Conservation (phyloP, 768 basidiomycete species). For the Tylopilus sp. region DNA sequence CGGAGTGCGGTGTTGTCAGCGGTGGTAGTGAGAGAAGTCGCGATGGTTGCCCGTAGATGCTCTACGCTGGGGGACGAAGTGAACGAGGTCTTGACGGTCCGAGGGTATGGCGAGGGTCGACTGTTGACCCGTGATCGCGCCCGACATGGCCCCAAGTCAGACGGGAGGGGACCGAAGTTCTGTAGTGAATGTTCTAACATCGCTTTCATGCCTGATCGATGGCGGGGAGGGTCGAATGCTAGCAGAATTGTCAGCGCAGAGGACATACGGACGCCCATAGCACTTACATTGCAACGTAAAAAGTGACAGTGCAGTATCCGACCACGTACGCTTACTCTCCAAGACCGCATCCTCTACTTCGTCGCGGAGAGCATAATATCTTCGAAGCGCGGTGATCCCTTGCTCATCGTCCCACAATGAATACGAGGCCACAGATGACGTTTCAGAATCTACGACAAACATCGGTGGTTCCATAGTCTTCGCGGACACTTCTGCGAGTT, state of each 20-base stretch:
- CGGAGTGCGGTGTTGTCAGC: slow-evolving; percentile 12
- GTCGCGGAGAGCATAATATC: slow-evolving; percentile 64
- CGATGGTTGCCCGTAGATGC: slow-evolving; percentile 28
- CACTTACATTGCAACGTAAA: slow-evolving; percentile 69
- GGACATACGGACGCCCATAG: background rate
- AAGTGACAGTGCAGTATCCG: slow-evolving; percentile 70
- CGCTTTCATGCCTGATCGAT: slow-evolving; percentile 67
- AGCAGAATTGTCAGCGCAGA: slow-evolving; percentile 3
- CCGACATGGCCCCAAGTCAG: slow-evolving; percentile 61
- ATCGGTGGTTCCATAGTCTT: slow-evolving; percentile 38
- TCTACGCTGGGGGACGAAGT: slow-evolving; percentile 39
- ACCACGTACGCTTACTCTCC: slow-evolving; percentile 65
- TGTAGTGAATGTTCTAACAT: slow-evolving; percentile 70
- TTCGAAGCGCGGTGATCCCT: slow-evolving; percentile 61
- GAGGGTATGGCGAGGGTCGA: slow-evolving; percentile 72
- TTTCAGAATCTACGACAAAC: slow-evolving; percentile 56
- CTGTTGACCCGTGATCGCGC: slow-evolving; percentile 66
- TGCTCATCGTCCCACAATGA: slow-evolving; percentile 64
- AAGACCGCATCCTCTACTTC: slow-evolving; percentile 64
- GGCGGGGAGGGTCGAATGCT: slow-evolving; percentile 71
- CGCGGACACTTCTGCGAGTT: slow-evolving; percentile 1
- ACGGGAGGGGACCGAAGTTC: slow-evolving; percentile 70
- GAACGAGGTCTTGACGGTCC: slow-evolving; percentile 43
- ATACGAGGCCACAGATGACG: slow-evolving; percentile 42
- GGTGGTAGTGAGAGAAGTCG: slow-evolving; percentile 19